Evolutionary conservation across 345 rosid genomes (phyloP).

Genomic region (Kandelia obovata): DNA sequence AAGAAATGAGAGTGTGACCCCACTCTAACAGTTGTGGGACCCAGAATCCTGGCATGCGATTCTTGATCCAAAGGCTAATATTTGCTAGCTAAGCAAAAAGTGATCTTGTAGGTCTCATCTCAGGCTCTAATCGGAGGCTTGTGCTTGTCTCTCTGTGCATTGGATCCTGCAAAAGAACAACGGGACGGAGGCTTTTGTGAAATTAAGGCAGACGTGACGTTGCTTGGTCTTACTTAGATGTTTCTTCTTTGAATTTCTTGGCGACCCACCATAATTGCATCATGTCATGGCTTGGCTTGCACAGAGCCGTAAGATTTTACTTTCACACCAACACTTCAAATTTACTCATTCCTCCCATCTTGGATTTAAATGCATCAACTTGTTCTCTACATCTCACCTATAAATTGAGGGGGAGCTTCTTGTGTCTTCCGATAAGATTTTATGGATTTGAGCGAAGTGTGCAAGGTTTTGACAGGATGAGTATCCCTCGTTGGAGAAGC

Average conservation of each 20-base stretch:
- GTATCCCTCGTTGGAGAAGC: constrained; percentile 96
- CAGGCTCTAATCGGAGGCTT: constrained; percentile 2
- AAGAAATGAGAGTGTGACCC: not conserved
- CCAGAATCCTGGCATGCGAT: constrained; percentile 23
- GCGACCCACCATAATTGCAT: constrained; percentile 45
- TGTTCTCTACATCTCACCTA: constrained; percentile 23
- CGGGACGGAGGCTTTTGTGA: constrained; percentile 28
- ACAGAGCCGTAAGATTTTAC: not conserved
- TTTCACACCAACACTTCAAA: constrained; percentile 5
- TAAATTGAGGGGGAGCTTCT: constrained; percentile 29
- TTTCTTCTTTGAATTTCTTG: constrained; percentile 30
- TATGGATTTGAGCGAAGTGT: not conserved
- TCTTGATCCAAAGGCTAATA: constrained; percentile 27
- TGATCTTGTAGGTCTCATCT: constrained; percentile 9
- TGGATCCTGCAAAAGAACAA: constrained; percentile 16
- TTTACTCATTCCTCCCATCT: constrained; percentile 15
- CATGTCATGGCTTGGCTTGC: constrained; percentile 27
- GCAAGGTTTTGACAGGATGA: constrained; percentile 27
- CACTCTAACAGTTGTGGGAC: constrained; percentile 15
- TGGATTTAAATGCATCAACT: not conserved
- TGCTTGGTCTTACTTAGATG: constrained; percentile 19
- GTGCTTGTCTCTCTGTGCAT: constrained; percentile 13
- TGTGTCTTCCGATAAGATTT: too few species aligned
- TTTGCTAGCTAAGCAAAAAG: constrained; percentile 9
- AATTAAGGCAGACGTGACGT: constrained; percentile 32